These are phyloP conservation scores for Nephelium lappaceum DNA, from an alignment of 345 rosid genomes.

Conservation along the genomic window DNA sequence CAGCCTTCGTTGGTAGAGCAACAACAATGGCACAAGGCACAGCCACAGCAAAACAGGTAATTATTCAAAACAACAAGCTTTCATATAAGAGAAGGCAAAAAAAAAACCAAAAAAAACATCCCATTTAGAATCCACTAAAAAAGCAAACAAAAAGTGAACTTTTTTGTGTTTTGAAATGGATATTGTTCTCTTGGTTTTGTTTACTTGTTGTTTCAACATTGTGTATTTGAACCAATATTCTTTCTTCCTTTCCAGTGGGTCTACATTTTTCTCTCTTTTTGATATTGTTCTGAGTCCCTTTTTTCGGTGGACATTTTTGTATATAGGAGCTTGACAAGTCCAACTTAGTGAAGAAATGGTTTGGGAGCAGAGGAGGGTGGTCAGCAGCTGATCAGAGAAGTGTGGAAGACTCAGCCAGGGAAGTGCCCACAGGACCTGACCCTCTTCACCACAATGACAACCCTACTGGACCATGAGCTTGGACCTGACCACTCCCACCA, in stretches of 20 bases:
- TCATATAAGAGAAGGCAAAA: neutral
- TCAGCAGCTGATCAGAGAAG: neutral
- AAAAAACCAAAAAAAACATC: neutral
- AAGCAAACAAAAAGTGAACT: neutral
- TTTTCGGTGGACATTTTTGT: neutral
- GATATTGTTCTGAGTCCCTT: too few species aligned
- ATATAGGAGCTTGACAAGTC: conserved; percentile 27
- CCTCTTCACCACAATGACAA: conserved; percentile 61
- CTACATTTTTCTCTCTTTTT: neutral
- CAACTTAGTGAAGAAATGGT: neutral
- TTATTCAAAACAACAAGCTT: neutral
- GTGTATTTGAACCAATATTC: neutral
- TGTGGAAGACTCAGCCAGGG: conserved; percentile 42
- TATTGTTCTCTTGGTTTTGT: neutral
- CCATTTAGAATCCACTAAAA: neutral
- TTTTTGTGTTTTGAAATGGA: neutral
- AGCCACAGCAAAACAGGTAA: conserved; percentile 21
- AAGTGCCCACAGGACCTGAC: conserved; percentile 67
- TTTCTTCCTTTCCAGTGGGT: neutral
- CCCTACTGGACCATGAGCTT: conserved; percentile 37
- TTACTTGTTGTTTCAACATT: neutral
- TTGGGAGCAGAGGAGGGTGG: conserved; percentile 10
- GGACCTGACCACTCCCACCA: conserved; percentile 3
- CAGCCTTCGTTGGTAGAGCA: conserved; percentile 29
- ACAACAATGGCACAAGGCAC: conserved; percentile 8